phyloP scores from a whole-genome alignment of 345 rosid species.

The Syzygium aromaticum region DNA sequence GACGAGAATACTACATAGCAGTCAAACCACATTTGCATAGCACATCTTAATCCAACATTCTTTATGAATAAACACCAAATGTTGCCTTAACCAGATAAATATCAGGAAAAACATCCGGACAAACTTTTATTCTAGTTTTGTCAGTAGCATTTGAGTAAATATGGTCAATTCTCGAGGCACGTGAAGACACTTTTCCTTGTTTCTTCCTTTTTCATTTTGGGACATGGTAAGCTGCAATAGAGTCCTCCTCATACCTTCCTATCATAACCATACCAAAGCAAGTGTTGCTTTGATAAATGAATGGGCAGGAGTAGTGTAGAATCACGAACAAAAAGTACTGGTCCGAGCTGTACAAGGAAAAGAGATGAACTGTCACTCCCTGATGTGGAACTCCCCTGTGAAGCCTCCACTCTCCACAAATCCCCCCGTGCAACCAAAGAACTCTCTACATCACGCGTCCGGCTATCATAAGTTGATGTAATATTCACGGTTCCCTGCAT shows the following conservation, averaged over 20 bases:
- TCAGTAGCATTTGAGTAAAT: background rate
- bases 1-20: background rate
- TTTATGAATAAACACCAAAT: background rate
- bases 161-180: background rate
- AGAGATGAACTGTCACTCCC: conserved; percentile 69
- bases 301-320: conserved; percentile 84
- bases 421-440: conserved; percentile 90
- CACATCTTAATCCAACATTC: background rate
- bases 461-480: conserved; percentile 71
- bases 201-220: background rate
- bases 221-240: background rate
- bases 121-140: background rate
- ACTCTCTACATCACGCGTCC: conserved; percentile 61
- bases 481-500: conserved; percentile 68
- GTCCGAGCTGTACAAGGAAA: conserved; percentile 94
- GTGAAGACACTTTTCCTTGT: background rate
- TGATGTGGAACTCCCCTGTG: conserved; percentile 51
- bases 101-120: background rate
- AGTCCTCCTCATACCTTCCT: conserved; percentile 53
- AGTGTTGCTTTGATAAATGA: conserved; percentile 89
- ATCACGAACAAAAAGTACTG: conserved; percentile 79
- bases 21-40: background rate
- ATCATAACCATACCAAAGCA: conserved; percentile 98
- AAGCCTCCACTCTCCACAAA: conserved; percentile 90
- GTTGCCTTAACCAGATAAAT: background rate